Base-by-base conservation (phyloP, 345 rosid genomes). In the Noccaea bulbosa region DNA sequence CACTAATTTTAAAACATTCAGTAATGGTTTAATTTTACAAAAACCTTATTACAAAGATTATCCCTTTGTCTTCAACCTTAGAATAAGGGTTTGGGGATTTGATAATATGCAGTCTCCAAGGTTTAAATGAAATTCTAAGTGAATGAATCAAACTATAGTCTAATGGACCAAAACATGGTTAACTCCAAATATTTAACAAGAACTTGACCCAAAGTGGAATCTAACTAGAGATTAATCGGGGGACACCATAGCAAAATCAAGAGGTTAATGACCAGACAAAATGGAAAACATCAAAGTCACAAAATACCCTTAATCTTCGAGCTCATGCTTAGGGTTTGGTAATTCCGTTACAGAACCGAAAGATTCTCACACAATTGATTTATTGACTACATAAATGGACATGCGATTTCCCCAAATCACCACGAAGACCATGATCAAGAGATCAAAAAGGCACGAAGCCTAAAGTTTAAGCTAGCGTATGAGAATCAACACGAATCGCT, bases 101-200 rank as follows among this genome's bases (percentile, higher is more conserved):
- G 5, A 7, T 20, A 38, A 24, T 7, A 24, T 7, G 55, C 34
- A 50, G 34, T 50, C 1, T 50, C 15, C 8, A 50, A 50, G 57
- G n/a, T 11, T 37, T 37, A 50, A 59, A 20, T 50, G 6, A 11
- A 12, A 47, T 11, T 47, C 16, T 17, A 17, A 63, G 45, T 3
- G 43, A 63, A 7, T 45, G 43, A 45, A 44, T 34, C 15, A 47
- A 34, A 47, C 6, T 5, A 24, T 20, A 24, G 30, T 34, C 27
- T 33, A 11, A 64, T 35, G 56, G 43, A 47, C 6, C 2, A 62
- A 48, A 20, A 34, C 55, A 48, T 64, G 56, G 20, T 17, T n/a
- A n/a, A n/a, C n/a, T n/a, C n/a, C n/a, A n/a, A n/a, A n/a, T n/a
- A n/a, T n/a, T n/a, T n/a, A n/a, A n/a, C n/a, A n/a, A 63, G 11